These are phyloP conservation scores for Pichia sp. DNA, from an alignment of 1,139 yeast genomes.

Conservation along the genomic window DNA sequence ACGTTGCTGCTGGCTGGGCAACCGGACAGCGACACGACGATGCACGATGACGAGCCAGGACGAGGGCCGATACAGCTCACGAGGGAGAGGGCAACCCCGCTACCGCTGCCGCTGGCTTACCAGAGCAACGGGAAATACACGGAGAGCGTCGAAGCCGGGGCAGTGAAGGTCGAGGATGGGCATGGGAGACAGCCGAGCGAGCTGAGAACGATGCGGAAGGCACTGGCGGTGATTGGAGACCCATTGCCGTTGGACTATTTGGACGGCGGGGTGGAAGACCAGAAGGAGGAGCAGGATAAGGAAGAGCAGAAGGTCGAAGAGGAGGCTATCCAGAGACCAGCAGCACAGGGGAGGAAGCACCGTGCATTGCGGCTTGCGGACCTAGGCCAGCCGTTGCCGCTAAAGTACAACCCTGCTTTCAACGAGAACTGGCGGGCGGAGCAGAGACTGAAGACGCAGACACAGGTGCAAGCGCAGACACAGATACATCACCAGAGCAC, in stretches of 20 bases:
- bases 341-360: not conserved
- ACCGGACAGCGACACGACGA: not conserved
- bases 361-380: not conserved
- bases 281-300: not conserved
- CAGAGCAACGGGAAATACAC: not conserved
- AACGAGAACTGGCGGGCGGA: not conserved
- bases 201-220: not conserved
- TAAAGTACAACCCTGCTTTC: not conserved
- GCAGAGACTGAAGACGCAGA: not conserved
- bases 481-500: not conserved
- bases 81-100: not conserved
- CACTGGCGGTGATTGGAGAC: slow-evolving; percentile 12
- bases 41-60: not conserved
- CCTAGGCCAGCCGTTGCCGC: not conserved
- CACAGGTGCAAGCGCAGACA: not conserved
- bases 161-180: not conserved
- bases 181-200: not conserved
- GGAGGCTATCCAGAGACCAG: not conserved
- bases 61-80: not conserved
- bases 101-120: slow-evolving; percentile 6
- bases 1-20: not conserved
- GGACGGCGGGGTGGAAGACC: not conserved
- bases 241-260: slow-evolving; percentile 15
- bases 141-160: not conserved
- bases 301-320: not conserved